Conservation (phyloP, 768 basidiomycete species). For the Coprinopsis strossmayeri region DNA sequence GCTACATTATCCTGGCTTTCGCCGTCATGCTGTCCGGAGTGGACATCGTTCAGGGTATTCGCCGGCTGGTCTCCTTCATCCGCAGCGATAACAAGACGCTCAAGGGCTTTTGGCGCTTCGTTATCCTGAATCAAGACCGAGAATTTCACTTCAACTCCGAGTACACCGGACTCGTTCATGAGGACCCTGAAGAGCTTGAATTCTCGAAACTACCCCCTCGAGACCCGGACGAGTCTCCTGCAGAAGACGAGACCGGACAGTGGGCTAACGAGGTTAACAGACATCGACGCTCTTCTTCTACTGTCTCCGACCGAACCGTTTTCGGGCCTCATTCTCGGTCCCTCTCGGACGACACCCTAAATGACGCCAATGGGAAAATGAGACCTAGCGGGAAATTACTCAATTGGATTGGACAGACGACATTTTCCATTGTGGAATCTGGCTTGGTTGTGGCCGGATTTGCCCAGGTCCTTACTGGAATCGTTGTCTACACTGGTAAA, state of each 20-base stretch:
- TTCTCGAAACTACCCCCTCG: conserved; percentile 31
- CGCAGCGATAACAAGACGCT: conserved; percentile 37
- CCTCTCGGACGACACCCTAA: conserved; percentile 55
- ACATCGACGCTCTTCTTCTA: conserved; percentile 38
- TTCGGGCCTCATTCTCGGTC: conserved; percentile 41
- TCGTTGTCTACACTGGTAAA: conserved; percentile 73
- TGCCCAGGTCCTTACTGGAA: conserved; percentile 57
- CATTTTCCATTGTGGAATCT: conserved; percentile 54
- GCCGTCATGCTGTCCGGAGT: conserved; percentile 31
- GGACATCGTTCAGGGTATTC: conserved; percentile 47
- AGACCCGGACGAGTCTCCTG: conserved; percentile 24
- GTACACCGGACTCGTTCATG: conserved; percentile 51
- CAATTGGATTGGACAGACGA: conserved; percentile 35
- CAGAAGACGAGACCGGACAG: conserved; percentile 36
- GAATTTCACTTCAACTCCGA: conserved; percentile 28
- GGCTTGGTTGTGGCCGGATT: conserved; percentile 67
- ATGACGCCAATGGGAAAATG: conserved; percentile 23
- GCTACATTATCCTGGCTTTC: conserved; percentile 40
- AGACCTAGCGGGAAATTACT: conserved; percentile 18
- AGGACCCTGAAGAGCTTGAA: conserved; percentile 52
- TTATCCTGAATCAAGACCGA: conserved; percentile 44
- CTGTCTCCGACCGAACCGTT: conserved; percentile 46
- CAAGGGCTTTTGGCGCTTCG: conserved; percentile 48
- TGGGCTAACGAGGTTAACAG: conserved; percentile 48
- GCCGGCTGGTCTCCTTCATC: conserved; percentile 47